Evolutionary conservation across 345 rosid genomes (phyloP).

Genomic region (Durio zibethinus): DNA sequence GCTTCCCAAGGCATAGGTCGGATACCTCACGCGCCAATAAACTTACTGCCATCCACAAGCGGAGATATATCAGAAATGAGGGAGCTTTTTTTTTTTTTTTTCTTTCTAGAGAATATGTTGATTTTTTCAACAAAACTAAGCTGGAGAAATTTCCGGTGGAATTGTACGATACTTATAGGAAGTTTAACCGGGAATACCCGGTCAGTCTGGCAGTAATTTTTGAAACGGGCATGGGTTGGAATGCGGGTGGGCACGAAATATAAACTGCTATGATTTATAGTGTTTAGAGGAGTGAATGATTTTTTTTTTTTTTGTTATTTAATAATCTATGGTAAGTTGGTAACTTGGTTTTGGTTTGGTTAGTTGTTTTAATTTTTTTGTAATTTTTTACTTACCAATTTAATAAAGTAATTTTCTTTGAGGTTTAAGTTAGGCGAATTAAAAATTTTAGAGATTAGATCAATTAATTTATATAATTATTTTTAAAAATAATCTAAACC

Average conservation of each 20-base stretch:
- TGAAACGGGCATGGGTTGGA: not conserved
- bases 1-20: slow-evolving; percentile 69
- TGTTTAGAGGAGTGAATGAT: too few relatives aligned
- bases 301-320: too few relatives aligned
- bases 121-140: not conserved
- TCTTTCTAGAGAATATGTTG: not conserved
- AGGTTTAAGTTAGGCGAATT: too few relatives aligned
- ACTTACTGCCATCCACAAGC: slow-evolving; percentile 57
- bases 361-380: too few relatives aligned
- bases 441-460: too few relatives aligned
- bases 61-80: not conserved
- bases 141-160: not conserved
- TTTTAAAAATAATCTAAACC: too few relatives aligned
- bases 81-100: not conserved
- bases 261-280: too few relatives aligned
- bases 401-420: too few relatives aligned
- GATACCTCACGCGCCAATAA: slow-evolving; percentile 44
- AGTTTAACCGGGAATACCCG: slow-evolving; percentile 12
- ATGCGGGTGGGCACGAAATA: not conserved
- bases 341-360: too few relatives aligned
- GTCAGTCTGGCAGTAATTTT: not conserved
- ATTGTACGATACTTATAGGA: slow-evolving; percentile 11
- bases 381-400: too few relatives aligned
- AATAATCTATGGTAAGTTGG: too few relatives aligned
- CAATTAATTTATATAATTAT: too few relatives aligned